A percentile compares a stretch with the other conserved stretches of the same genome.
Conservation (phyloP, 2,329 filamentous ascomycete genomes). For the Hymenoscyphus linearis region DNA sequence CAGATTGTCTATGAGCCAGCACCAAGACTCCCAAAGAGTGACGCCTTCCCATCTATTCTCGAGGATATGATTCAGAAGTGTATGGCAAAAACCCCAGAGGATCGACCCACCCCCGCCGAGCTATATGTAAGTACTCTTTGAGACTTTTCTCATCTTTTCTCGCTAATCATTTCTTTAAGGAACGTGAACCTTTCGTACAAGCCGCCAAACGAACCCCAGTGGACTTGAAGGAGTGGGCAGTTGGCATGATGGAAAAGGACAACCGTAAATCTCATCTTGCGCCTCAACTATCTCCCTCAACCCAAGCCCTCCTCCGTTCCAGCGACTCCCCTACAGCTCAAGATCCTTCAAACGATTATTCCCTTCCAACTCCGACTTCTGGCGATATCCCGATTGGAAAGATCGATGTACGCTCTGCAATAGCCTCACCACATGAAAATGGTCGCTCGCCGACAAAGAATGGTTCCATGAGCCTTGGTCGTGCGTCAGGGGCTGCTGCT, state of each 20-base stretch:
- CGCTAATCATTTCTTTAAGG: constrained; percentile 46
- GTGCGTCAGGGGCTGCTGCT: constrained; percentile 38
- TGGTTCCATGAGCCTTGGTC: constrained; percentile 42
- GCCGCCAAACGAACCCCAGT: constrained; percentile 96
- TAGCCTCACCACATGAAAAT: constrained; percentile 41
- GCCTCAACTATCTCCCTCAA: constrained; percentile 72
- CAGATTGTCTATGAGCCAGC: constrained; percentile 97
- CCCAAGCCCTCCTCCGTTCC: constrained; percentile 67
- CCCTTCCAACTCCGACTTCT: constrained; percentile 59
- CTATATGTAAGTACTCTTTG: constrained; percentile 67
- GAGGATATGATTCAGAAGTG: constrained; percentile 98
- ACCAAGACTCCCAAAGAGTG: constrained; percentile 89
- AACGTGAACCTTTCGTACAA: constrained; percentile 89
- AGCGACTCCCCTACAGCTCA: constrained; percentile 49
- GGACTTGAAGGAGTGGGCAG: constrained; percentile 87
- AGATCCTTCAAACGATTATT: constrained; percentile 37
- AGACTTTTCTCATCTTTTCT: neutral
- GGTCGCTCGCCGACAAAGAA: constrained; percentile 33
- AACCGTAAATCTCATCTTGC: constrained; percentile 93
- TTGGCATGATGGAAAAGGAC: constrained; percentile 88
- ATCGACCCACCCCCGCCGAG: constrained; percentile 86
- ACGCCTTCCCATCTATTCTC: constrained; percentile 90
- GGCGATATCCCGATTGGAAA: constrained; percentile 66
- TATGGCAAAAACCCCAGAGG: constrained; percentile 80
- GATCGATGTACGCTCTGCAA: constrained; percentile 38